Conservation (phyloP, 2,329 filamentous ascomycete genomes). For the Fusarium sororula region DNA sequence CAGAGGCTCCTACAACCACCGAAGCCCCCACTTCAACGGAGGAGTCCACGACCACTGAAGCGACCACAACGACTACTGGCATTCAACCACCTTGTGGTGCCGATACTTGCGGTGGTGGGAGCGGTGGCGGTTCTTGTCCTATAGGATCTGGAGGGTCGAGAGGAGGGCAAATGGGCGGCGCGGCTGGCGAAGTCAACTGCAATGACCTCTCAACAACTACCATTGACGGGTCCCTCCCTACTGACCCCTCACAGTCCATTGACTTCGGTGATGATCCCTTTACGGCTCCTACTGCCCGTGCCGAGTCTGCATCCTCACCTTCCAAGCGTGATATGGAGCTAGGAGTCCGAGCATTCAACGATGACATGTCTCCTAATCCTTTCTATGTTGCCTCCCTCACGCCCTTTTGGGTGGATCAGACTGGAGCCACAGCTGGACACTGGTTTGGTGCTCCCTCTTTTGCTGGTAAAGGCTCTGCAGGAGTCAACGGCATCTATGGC, state of each 20-base stretch:
- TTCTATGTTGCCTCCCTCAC: conserved; percentile 9
- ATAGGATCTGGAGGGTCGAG: conserved; percentile 10
- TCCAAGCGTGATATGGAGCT: neutral
- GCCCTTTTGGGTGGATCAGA: conserved; percentile 23
- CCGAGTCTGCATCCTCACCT: neutral
- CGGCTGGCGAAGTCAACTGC: neutral
- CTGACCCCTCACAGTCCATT: neutral
- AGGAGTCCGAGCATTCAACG: neutral
- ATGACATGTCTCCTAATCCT: conserved; percentile 17
- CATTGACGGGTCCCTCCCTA: conserved; percentile 13
- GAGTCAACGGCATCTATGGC: conserved; percentile 37
- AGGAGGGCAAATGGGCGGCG: conserved; percentile 5
- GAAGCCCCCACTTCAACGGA: neutral
- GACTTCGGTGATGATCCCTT: conserved; percentile 1
- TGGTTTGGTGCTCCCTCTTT: conserved; percentile 5
- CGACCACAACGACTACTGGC: conserved; percentile 1
- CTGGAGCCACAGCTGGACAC: conserved; percentile 6
- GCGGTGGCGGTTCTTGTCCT: conserved; percentile 11
- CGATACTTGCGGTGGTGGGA: conserved; percentile 14
- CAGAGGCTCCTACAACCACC: neutral
- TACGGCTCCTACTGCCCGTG: neutral
- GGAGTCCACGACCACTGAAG: conserved; percentile 24
- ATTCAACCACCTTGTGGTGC: conserved; percentile 11
- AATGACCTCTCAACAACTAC: conserved; percentile 15
- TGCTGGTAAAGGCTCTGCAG: conserved; percentile 4